Percentiles rank a stretch among this genome's conserved stretches.
These are phyloP conservation scores for Ampelomyces quisqualis DNA, from an alignment of 2,329 filamentous ascomycete genomes.

Conservation along the genomic window DNA sequence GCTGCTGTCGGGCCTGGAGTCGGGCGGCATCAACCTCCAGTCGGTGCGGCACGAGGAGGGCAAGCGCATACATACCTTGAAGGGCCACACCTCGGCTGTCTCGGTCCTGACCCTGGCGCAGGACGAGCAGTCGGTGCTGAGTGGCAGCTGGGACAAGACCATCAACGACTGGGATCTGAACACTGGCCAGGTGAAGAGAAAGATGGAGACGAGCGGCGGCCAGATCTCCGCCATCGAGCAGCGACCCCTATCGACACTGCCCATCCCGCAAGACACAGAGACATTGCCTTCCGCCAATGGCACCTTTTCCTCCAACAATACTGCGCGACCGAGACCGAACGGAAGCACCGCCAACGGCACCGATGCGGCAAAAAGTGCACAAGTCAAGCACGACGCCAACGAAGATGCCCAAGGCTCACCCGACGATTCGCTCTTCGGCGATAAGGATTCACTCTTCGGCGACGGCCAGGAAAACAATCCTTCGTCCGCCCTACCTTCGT, in stretches of 20 bases:
- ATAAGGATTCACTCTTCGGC: slow-evolving; percentile 84
- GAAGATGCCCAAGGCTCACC: slow-evolving; percentile 65
- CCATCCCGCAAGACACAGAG: slow-evolving; percentile 72
- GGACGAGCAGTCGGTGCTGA: slow-evolving; percentile 84
- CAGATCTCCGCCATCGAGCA: slow-evolving; percentile 90
- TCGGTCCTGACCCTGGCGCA: slow-evolving; percentile 79
- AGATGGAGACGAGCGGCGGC: slow-evolving; percentile 73
- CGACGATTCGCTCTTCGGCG: slow-evolving; percentile 80
- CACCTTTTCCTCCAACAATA: slow-evolving; percentile 76
- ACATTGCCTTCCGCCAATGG: slow-evolving; percentile 56
- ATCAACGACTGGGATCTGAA: slow-evolving; percentile 95
- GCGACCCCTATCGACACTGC: slow-evolving; percentile 71
- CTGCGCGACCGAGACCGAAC: slow-evolving; percentile 58
- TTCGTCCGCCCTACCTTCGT: slow-evolving; percentile 52
- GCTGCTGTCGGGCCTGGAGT: slow-evolving; percentile 87
- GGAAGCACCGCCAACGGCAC: slow-evolving; percentile 52
- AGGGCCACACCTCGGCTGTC: slow-evolving; percentile 86
- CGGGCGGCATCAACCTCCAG: slow-evolving; percentile 88
- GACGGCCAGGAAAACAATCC: slow-evolving; percentile 57
- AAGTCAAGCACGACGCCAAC: slow-evolving; percentile 42
- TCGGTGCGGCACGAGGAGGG: slow-evolving; percentile 93
- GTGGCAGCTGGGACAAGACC: slow-evolving; percentile 94
- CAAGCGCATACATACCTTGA: slow-evolving; percentile 78
- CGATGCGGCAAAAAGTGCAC: slow-evolving; percentile 29
- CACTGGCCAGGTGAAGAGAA: slow-evolving; percentile 72